Base-by-base conservation (phyloP, 73 alveolate genomes). In the Paraurostyla sp. region DNA sequence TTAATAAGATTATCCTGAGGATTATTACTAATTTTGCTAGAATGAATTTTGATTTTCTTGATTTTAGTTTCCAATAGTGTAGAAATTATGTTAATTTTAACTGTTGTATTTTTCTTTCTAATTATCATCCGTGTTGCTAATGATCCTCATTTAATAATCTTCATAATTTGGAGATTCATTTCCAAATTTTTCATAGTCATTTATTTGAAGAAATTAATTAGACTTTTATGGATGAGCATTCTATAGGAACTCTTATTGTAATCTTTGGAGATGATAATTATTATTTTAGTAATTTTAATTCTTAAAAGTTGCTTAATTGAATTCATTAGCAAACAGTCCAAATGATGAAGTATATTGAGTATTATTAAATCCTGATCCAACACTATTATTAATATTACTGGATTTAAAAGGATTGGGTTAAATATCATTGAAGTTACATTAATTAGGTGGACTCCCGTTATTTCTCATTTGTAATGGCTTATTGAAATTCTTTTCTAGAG, bases 371-470 rank as follows among this genome's bases (percentile, higher is more conserved):
- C 23, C 82, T 9, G 20, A 45, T 45, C 71, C 86, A 45, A 6
- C 20, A 27, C 59, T 73, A 73, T 36, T 62, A 27, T 62, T 62
- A 6, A 62, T 32, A 4, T 32, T 50, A 62, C 51, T 62, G 51
- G 27, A 62, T 62, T 73, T n/a, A 50, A 43, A 48, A 18, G 86
- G 71, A 45, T 73, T 73, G 13, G 65, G 71, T 7, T 48, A 73
- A 23, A 73, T 73, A 48, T 73, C 86, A 48, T 73, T 36, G 25
- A 4, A 23, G 1, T 41, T 18, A 27, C 86, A 73, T 22, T 73
- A 15, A 29, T 48, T 42, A 1, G 86, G 86, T 11, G 86, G 86
- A 48, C 86, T 73, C 25, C 71, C 65, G 46, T 56, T 73, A 25
- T 73, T 65, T 7, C 13, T n/a, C 86, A 73, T 73, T 45, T 73